Conservation (phyloP, 176 grass and related monocot species). For the Carex parvula region DNA sequence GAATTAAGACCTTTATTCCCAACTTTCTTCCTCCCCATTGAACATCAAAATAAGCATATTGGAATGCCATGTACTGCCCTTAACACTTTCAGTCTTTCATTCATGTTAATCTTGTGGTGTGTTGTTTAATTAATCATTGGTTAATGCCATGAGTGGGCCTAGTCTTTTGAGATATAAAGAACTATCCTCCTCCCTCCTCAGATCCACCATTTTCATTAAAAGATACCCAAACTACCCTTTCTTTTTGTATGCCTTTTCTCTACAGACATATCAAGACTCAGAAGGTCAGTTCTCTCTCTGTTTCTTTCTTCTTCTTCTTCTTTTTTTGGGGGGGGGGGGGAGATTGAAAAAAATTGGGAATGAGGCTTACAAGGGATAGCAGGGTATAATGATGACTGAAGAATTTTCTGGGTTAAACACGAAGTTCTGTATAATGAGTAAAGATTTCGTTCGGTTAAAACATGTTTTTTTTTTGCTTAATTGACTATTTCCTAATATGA, state of each 20-base stretch:
- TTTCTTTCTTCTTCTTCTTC: too few relatives aligned
- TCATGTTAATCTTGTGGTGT: neutral
- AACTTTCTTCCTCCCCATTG: neutral
- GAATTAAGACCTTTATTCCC: conserved; percentile 25
- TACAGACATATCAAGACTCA: neutral
- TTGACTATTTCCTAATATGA: neutral
- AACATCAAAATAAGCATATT: conserved; percentile 2
- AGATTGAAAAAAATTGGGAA: neutral
- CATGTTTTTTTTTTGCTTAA: neutral
- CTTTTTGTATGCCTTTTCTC: neutral
- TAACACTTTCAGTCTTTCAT: neutral
- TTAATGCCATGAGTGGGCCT: neutral
- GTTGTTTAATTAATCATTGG: neutral
- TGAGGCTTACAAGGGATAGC: neutral
- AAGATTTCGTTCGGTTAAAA: neutral
- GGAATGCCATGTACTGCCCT: neutral
- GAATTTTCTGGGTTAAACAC: neutral
- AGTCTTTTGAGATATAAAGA: neutral
- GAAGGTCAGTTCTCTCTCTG: neutral
- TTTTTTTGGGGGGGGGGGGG: too few relatives aligned
- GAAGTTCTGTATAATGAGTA: neutral
- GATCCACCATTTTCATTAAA: neutral
- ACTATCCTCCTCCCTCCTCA: neutral
- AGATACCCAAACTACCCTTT: neutral
- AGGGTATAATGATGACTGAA: conserved; percentile 3